Conservation (phyloP, 768 basidiomycete species). For the Pleurotus giganteus region DNA sequence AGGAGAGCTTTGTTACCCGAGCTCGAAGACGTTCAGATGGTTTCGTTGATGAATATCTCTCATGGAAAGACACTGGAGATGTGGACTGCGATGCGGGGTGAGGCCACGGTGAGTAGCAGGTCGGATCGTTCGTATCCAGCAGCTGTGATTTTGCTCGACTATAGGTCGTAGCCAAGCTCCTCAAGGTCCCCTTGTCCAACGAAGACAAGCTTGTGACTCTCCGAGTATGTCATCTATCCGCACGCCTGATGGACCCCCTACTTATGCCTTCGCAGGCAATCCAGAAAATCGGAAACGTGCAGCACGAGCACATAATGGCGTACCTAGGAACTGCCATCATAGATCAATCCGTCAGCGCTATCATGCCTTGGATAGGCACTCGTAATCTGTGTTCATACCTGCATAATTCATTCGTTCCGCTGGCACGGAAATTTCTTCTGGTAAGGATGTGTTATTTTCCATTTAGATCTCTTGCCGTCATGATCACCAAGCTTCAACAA, state of each 20-base stretch:
- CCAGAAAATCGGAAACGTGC: not conserved
- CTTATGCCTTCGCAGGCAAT: not conserved
- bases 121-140: not conserved
- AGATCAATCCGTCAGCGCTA: not conserved
- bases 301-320: not conserved
- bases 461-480: not conserved
- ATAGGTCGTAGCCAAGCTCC: constrained; percentile 3
- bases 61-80: not conserved
- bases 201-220: not conserved
- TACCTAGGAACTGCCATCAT: not conserved
- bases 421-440: not conserved
- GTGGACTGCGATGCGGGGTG: not conserved
- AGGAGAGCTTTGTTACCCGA: not conserved
- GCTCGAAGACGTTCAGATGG: not conserved
- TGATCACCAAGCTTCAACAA: not conserved
- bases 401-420: not conserved
- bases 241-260: not conserved
- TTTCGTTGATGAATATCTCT: not conserved
- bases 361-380: constrained; percentile 1
- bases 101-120: not conserved
- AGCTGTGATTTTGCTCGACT: not conserved
- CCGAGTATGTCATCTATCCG: not conserved
- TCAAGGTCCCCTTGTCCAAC: not conserved
- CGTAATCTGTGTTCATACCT: not conserved
- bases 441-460: not conserved